A percentile compares a stretch with the other conserved stretches of the same genome.
Conservation (phyloP, 192 early-diverging fungal genomes). For the Backusella macrospora region DNA sequence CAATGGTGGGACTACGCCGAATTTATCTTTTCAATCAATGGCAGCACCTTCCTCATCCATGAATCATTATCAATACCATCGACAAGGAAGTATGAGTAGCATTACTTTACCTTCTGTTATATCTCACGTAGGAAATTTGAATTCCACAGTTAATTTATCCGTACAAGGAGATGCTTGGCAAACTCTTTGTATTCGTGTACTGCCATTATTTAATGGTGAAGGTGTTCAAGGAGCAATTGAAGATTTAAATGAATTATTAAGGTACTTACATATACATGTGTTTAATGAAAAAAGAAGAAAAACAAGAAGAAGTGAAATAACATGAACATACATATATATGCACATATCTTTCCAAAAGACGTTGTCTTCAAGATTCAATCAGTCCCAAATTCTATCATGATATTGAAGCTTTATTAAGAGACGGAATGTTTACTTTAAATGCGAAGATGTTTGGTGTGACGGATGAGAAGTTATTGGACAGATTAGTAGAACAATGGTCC, state of each 20-base stretch:
- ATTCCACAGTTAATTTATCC: slow-evolving; percentile 8
- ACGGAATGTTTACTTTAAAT: slow-evolving; percentile 69
- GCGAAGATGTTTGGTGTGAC: slow-evolving; percentile 66
- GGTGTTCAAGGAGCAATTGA: slow-evolving; percentile 81
- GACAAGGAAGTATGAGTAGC: slow-evolving; percentile 37
- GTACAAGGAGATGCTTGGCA: slow-evolving; percentile 70
- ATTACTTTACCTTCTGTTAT: slow-evolving; percentile 19
- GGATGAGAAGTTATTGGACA: slow-evolving; percentile 66
- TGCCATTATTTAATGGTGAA: slow-evolving; percentile 89
- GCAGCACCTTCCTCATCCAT: slow-evolving; percentile 9
- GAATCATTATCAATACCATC: slow-evolving; percentile 24
- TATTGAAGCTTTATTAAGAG: slow-evolving; percentile 58
- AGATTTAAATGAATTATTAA: slow-evolving; percentile 79
- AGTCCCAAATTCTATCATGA: slow-evolving; percentile 52
- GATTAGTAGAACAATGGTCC: slow-evolving; percentile 78
- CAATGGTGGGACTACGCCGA: not conserved
- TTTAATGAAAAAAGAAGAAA: no score
- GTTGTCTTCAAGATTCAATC: slow-evolving; percentile 46
- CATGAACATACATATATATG: no score
- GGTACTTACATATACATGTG: slow-evolving; percentile 41
- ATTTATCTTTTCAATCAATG: slow-evolving; percentile 21
- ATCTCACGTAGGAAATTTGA: not conserved
- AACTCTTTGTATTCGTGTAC: slow-evolving; percentile 66
- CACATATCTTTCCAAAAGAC: slow-evolving; percentile 21
- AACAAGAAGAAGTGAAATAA: no score